These are phyloP conservation scores for Linderniella brevidens DNA, from an alignment of 257 asterid genomes.

Conservation along the genomic window DNA sequence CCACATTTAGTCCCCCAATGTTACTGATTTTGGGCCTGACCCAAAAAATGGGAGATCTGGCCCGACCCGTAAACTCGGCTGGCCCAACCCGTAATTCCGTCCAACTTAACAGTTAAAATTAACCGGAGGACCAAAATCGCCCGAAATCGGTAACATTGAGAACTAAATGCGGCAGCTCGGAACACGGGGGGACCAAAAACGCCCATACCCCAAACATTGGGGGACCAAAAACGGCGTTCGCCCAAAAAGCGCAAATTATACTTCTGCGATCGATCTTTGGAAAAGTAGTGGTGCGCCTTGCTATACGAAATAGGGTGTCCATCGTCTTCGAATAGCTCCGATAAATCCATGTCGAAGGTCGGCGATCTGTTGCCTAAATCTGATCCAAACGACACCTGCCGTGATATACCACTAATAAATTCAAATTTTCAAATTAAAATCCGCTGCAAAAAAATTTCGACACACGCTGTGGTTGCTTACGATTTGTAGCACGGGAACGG, in stretches of 20 bases:
- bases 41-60: too few species aligned
- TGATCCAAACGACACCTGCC: constrained; percentile 92
- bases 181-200: constrained; percentile 20
- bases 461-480: constrained; percentile 23
- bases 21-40: too few species aligned
- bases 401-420: constrained; percentile 1
- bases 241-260: constrained; percentile 10
- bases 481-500: constrained; percentile 77
- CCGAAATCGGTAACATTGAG: too few species aligned
- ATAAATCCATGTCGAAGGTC: constrained; percentile 92
- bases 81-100: too few species aligned
- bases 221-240: constrained; percentile 7
- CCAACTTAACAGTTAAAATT: too few species aligned
- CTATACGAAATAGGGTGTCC: constrained; percentile 64
- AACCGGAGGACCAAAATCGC: too few species aligned
- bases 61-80: too few species aligned
- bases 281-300: constrained; percentile 66
- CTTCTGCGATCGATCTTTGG: constrained; percentile 92
- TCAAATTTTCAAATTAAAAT: not conserved
- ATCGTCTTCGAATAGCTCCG: constrained; percentile 66
- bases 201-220: constrained; percentile 4
- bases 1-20: too few species aligned
- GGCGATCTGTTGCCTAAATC: constrained; percentile 97
- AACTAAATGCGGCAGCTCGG: too few species aligned
- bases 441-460: not conserved